Percentiles rank a stretch among this genome's conserved stretches.
phyloP scores from a whole-genome alignment of 1,139 yeast species.

The Candida glucosophila region DNA sequence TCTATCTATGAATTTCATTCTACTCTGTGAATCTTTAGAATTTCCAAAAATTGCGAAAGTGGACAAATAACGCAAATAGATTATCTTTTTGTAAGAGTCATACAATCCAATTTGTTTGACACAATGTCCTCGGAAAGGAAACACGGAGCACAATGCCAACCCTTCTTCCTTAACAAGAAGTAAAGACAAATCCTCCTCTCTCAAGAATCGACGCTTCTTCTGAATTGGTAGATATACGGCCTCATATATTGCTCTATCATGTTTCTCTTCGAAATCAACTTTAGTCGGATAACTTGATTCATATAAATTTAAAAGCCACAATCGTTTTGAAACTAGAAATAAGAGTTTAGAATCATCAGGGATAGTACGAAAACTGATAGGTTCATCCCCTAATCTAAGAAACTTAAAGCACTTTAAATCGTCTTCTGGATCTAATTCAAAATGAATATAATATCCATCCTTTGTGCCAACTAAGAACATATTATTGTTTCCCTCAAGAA shows the following conservation, averaged over 20 bases:
- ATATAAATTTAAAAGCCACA: constrained; percentile 35
- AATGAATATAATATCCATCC: constrained; percentile 17
- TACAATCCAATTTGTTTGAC: constrained; percentile 28
- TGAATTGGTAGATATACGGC: too few relatives aligned
- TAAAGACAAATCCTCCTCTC: neutral
- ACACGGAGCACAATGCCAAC: constrained; percentile 26
- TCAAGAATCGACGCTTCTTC: constrained; percentile 9
- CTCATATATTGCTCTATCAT: constrained; percentile 20
- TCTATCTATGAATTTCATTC: constrained; percentile 27
- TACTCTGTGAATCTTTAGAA: constrained; percentile 16
- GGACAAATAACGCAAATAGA: constrained; percentile 22
- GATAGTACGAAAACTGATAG: too few relatives aligned
- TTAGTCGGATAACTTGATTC: constrained; percentile 27
- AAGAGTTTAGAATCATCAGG: too few relatives aligned
- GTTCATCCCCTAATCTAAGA: constrained; percentile 18
- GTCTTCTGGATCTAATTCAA: constrained; percentile 7
- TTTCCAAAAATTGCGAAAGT: constrained; percentile 33
- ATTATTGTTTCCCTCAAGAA: too few relatives aligned
- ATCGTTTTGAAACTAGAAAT: constrained; percentile 22
- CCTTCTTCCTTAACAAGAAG: constrained; percentile 41
- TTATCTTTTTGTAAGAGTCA: constrained; percentile 25
- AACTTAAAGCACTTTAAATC: constrained; percentile 8
- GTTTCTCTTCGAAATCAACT: constrained; percentile 32
- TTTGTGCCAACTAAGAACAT: constrained; percentile 21
- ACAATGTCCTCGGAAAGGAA: constrained; percentile 17